Evolutionary conservation across 2,329 filamentous ascomycete genomes (phyloP).

Genomic region (Colletotrichum costaricense): DNA sequence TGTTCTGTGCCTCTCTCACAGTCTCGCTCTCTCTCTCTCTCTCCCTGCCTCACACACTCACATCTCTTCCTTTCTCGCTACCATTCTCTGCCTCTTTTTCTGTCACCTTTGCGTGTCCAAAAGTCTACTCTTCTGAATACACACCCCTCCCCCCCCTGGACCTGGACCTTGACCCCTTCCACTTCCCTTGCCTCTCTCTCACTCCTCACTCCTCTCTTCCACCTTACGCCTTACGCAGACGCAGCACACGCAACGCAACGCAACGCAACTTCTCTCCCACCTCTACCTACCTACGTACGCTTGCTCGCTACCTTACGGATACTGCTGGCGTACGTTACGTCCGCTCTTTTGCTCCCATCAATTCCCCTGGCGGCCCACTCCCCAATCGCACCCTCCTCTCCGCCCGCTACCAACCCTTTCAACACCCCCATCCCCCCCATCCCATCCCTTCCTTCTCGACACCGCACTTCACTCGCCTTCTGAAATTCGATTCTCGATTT

Average conservation of each 20-base stretch:
- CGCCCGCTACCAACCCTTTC: conserved; percentile 36
- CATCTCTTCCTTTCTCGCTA: not conserved
- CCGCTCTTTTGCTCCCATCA: not conserved
- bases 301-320: conserved; percentile 10
- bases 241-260: not conserved
- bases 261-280: not conserved
- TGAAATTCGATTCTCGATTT: conserved; percentile 33
- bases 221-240: conserved; percentile 1
- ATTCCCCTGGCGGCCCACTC: conserved; percentile 23
- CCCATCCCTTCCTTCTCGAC: conserved; percentile 30
- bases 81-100: not conserved
- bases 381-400: conserved; percentile 35
- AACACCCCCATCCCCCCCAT: conserved; percentile 36
- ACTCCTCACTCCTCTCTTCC: not conserved
- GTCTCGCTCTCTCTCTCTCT: not conserved
- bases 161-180: not conserved
- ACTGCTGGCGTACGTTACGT: conserved; percentile 21
- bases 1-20: not conserved
- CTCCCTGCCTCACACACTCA: not conserved
- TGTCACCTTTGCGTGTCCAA: not conserved
- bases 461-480: conserved; percentile 25
- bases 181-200: conserved; percentile 12
- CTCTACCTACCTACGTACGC: not conserved
- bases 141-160: conserved; percentile 9
- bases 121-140: not conserved